phyloP scores from a whole-genome alignment of 179 eudicot genomes.

The Silene noctiflora region DNA sequence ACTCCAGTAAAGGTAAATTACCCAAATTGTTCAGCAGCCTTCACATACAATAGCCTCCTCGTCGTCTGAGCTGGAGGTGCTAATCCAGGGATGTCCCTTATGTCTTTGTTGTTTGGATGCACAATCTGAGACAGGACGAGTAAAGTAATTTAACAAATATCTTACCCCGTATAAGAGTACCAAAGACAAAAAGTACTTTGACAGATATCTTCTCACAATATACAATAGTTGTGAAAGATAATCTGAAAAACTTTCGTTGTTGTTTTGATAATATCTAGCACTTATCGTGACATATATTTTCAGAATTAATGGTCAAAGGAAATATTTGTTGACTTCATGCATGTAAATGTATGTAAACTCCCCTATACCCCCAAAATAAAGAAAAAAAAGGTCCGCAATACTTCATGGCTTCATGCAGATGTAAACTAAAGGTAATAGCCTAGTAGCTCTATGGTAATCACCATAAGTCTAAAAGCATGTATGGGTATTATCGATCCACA shows the following conservation, averaged over 20 bases:
- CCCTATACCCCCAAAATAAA: background rate
- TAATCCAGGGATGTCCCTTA: constrained; percentile 86
- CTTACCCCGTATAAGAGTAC: background rate
- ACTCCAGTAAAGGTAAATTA: constrained; percentile 14
- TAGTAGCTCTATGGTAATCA: background rate
- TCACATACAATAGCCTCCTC: constrained; percentile 62
- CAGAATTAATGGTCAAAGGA: background rate
- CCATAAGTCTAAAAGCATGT: background rate
- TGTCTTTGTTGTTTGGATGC: constrained; percentile 78
- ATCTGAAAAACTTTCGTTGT: background rate
- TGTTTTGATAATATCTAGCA: background rate
- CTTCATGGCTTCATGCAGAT: constrained; percentile 1
- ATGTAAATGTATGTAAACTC: too few relatives aligned
- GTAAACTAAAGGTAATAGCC: background rate
- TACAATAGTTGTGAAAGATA: background rate
- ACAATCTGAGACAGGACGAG: constrained; percentile 47
- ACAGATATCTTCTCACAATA: background rate
- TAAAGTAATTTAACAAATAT: background rate
- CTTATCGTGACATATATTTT: background rate
- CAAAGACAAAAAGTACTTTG: background rate
- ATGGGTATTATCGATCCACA: too few relatives aligned
- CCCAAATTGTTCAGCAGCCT: constrained; percentile 29
- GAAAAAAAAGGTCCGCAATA: background rate
- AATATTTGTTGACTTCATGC: background rate
- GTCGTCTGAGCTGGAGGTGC: constrained; percentile 86